A percentile compares a stretch with the other conserved stretches of the same genome.
These are phyloP conservation scores for Paulownia fortunei DNA, from an alignment of 257 asterid genomes.

Conservation along the genomic window DNA sequence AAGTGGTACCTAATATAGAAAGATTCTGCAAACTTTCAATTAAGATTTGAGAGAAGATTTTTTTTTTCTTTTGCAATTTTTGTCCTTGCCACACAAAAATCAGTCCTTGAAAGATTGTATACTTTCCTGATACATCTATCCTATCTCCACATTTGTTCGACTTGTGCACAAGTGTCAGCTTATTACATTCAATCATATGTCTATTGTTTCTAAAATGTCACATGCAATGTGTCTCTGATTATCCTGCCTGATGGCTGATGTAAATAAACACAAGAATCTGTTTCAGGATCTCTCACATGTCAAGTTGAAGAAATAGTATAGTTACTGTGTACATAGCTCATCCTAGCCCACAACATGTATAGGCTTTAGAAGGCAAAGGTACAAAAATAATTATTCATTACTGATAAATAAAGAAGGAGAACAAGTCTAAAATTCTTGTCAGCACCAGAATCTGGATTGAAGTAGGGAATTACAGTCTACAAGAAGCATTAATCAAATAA, in stretches of 20 bases:
- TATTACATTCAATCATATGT: neutral
- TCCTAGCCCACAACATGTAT: constrained; percentile 11
- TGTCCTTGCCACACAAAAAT: no score
- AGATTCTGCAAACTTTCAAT: no score
- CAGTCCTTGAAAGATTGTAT: no score
- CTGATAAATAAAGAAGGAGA: constrained; percentile 9
- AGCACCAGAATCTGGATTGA: constrained; percentile 30
- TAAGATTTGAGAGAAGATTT: no score
- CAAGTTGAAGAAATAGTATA: constrained; percentile 7
- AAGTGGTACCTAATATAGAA: no score
- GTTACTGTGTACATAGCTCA: neutral
- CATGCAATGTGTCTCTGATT: neutral
- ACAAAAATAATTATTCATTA: neutral
- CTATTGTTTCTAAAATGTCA: neutral
- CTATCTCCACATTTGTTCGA: neutral
- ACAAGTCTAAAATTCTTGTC: constrained; percentile 15
- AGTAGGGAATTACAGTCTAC: constrained; percentile 20
- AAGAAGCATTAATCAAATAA: constrained; percentile 21
- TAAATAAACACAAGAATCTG: constrained; percentile 15
- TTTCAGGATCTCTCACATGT: constrained; percentile 20
- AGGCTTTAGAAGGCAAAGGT: constrained; percentile 25
- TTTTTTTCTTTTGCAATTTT: no score
- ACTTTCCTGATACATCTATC: neutral
- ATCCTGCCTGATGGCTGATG: constrained; percentile 16
- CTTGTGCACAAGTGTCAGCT: neutral